phyloP scores from a whole-genome alignment of 257 asterid genomes.

The Scutellaria galericulata region DNA sequence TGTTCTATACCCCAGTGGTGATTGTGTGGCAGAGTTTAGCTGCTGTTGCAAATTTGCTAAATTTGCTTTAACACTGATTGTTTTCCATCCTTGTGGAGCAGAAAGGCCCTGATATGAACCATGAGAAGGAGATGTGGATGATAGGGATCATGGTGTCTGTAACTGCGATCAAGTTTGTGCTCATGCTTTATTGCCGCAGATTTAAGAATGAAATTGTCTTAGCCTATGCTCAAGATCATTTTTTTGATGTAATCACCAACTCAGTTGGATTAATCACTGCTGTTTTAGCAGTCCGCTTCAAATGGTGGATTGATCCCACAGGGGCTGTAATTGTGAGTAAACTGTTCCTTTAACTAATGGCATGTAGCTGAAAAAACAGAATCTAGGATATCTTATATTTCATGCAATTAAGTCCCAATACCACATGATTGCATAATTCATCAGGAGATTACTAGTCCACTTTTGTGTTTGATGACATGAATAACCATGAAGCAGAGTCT shows the following conservation, averaged over 20 bases:
- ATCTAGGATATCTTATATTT: neutral
- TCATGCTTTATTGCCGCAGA: slow-evolving; percentile 79
- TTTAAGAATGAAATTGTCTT: slow-evolving; percentile 78
- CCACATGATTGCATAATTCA: neutral
- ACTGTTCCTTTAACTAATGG: slow-evolving; percentile 3
- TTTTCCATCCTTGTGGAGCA: slow-evolving; percentile 34
- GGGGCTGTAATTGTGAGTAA: slow-evolving; percentile 82
- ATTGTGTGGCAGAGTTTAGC: neutral
- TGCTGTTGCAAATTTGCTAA: slow-evolving; percentile 7
- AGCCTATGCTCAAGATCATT: slow-evolving; percentile 95
- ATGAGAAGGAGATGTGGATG: slow-evolving; percentile 81
- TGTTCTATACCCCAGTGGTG: neutral
- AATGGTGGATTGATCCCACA: slow-evolving; percentile 97
- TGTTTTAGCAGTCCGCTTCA: slow-evolving; percentile 68
- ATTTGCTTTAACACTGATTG: slow-evolving; percentile 1
- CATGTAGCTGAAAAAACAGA: neutral
- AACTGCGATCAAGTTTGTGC: slow-evolving; percentile 74
- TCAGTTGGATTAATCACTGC: slow-evolving; percentile 78
- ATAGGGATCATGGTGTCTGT: slow-evolving; percentile 93
- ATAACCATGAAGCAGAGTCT: too few relatives aligned
- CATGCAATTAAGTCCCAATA: slow-evolving; percentile 2
- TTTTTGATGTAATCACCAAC: slow-evolving; percentile 89
- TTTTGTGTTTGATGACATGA: slow-evolving; percentile 4
- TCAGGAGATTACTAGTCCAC: neutral
- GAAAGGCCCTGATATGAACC: slow-evolving; percentile 66